Base-by-base conservation (phyloP, 768 basidiomycete genomes). In the Macrocybe gigantea region DNA sequence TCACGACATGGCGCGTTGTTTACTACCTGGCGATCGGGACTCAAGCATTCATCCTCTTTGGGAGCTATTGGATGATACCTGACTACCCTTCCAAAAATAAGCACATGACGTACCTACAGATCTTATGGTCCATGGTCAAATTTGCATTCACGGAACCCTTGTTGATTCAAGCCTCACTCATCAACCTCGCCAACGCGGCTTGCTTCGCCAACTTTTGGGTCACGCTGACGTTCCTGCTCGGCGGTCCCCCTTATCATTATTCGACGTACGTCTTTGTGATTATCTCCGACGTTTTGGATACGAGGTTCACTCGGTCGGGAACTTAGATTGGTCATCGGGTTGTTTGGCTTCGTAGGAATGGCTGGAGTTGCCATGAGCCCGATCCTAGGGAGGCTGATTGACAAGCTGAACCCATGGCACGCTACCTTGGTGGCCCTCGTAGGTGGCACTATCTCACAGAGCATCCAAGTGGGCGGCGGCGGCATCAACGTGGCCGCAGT, bases 1-100 rank as follows among this genome's bases (percentile, higher is more conserved):
- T 80, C 56, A 68, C 70, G 0, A 72, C 75, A 7, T 91, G 85
- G 82, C 70, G 82, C 22, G 78, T 84, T 33, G 81, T 87, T 33
- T 92, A 88, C 59, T 90, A 81, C 64, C 70, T 89, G 61, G 77
- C 86, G 3, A 76, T 89, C 37, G 86, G 81, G 2, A 66, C 88
- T 14, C 90, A 90, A 60, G 68, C 52, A 50, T 45, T 76, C 30
- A 78, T 88, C 12, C 64, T 83, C 7, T 35, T 73, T 3, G 70
- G 83, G 15, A 66, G 79, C 35, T 92, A 85, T 57, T 62, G 77
- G 29, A 56, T 81, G 49, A 65, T 92, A 10, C 90, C 89, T 0
- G 88, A 93, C 63, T 90, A 85, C 58, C 90, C 88, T 1, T 77
- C 83, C 10, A 90, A 85, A 62, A 84, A 85, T 58, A 62, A 57